These are phyloP conservation scores for Pythium pyrilobum DNA, from an alignment of 352 stramenopile genomes.

Conservation along the genomic window DNA sequence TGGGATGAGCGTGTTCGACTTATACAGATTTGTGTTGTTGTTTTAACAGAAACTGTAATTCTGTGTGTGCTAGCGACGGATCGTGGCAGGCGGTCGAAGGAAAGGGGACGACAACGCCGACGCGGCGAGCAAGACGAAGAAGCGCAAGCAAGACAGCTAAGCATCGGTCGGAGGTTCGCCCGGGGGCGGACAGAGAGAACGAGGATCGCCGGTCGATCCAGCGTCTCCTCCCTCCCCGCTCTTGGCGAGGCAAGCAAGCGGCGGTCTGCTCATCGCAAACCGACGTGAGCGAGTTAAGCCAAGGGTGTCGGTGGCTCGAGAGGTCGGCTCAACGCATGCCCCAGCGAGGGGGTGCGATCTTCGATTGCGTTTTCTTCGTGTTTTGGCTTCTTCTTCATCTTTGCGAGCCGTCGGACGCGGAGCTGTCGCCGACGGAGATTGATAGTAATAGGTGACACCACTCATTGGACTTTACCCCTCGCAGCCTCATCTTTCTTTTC, in stretches of 20 bases:
- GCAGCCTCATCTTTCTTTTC: neutral
- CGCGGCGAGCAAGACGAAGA: constrained; percentile 54
- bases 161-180: too few species aligned
- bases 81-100: constrained; percentile 51
- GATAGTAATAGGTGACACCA: constrained; percentile 29
- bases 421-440: constrained; percentile 5
- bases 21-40: constrained; percentile 80
- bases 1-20: constrained; percentile 60
- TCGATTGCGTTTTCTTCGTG: neutral
- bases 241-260: too few species aligned
- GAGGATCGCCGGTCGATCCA: neutral
- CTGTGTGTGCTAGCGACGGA: constrained; percentile 87
- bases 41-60: constrained; percentile 91
- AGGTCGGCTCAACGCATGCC: too few species aligned
- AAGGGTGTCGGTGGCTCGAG: too few species aligned
- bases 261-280: too few species aligned
- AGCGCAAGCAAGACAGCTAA: constrained; percentile 62
- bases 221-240: too few species aligned
- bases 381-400: neutral
- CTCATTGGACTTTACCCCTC: constrained; percentile 10
- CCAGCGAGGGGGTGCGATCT: too few species aligned
- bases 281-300: too few species aligned
- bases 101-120: constrained; percentile 64
- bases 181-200: constrained; percentile 13
- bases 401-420: neutral